Percentiles rank a stretch among this genome's conserved stretches.
Conservation (phyloP, 164 flowering plant species). For the Vitis cinerea region DNA sequence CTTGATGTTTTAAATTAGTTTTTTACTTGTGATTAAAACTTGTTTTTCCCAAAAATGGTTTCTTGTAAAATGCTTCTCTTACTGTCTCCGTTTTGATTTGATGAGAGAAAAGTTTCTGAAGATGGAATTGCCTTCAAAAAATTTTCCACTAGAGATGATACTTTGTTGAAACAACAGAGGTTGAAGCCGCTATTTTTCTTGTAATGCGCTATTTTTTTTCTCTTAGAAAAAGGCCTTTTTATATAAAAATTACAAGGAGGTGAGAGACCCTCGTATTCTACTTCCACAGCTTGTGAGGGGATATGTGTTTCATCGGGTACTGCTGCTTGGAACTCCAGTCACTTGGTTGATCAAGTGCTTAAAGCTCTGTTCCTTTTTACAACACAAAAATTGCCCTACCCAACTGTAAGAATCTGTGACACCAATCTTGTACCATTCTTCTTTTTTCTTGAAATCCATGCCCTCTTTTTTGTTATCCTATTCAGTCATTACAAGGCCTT, state of each 20-base stretch:
- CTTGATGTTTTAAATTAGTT: too few relatives aligned
- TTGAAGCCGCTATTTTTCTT: too few relatives aligned
- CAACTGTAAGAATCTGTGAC: not conserved
- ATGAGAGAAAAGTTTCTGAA: too few relatives aligned
- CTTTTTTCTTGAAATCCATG: not conserved
- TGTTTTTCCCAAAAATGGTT: too few relatives aligned
- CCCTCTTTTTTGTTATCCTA: not conserved
- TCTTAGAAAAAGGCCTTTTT: not conserved
- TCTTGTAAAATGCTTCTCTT: too few relatives aligned
- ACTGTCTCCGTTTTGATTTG: too few relatives aligned
- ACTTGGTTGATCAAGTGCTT: not conserved
- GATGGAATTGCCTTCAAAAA: too few relatives aligned
- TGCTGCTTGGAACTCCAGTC: not conserved
- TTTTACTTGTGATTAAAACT: too few relatives aligned
- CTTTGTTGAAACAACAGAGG: too few relatives aligned
- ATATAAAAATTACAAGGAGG: conserved; percentile 54
- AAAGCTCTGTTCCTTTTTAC: not conserved
- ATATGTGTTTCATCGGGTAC: conserved; percentile 81
- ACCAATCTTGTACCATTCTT: not conserved
- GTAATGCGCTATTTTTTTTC: not conserved
- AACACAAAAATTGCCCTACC: not conserved
- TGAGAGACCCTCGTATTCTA: conserved; percentile 73
- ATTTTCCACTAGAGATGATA: too few relatives aligned
- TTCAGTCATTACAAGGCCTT: not conserved
- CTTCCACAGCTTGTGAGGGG: conserved; percentile 60